Evolutionary conservation across 2,329 filamentous ascomycete species (phyloP).

Genomic region (Colletotrichum sp.): DNA sequence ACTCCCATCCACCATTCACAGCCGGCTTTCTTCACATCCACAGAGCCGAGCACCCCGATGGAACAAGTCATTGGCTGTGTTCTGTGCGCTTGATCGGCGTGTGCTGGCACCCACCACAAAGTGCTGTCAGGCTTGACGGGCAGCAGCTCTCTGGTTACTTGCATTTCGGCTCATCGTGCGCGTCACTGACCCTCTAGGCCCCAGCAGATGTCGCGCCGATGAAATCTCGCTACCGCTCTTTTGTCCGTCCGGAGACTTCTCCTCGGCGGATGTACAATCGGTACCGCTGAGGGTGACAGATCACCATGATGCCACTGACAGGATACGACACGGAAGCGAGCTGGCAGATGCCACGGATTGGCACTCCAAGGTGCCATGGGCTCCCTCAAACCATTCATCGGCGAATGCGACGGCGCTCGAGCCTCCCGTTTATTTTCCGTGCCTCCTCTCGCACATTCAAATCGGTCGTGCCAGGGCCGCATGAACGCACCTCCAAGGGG

Average conservation of each 20-base stretch:
- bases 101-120: slow-evolving; percentile 8
- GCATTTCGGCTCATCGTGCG: background rate
- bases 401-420: slow-evolving; percentile 8
- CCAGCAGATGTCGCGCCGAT: background rate
- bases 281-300: background rate
- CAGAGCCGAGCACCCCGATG: slow-evolving; percentile 6
- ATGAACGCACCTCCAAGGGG: slow-evolving; percentile 5
- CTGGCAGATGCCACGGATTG: background rate
- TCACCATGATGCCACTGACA: background rate
- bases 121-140: slow-evolving; percentile 14
- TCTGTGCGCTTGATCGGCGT: slow-evolving; percentile 17
- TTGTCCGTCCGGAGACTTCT: background rate
- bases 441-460: background rate
- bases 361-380: background rate
- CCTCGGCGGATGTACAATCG: background rate
- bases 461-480: background rate
- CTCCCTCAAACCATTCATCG: slow-evolving; percentile 10
- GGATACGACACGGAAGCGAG: background rate
- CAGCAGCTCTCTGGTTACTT: background rate
- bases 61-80: slow-evolving; percentile 14
- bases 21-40: slow-evolving; percentile 19
- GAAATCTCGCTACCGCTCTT: background rate
- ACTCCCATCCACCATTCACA: slow-evolving; percentile 12
- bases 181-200: background rate
- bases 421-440: background rate